These are phyloP conservation scores for Przewalskia tangutica DNA, from an alignment of 257 asterid species.

Conservation along the genomic window DNA sequence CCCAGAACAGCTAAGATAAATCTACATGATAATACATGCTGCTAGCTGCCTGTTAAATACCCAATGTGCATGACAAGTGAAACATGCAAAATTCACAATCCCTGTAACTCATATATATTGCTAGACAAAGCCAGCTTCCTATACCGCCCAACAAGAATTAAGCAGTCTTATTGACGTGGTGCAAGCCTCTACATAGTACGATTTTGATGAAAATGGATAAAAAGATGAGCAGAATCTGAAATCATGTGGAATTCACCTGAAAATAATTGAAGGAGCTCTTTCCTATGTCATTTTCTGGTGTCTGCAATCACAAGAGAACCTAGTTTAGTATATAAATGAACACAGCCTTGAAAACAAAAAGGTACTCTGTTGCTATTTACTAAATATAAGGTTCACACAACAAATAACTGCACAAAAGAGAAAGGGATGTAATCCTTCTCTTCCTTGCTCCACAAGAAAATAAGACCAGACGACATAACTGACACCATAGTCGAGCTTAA, in stretches of 20 bases:
- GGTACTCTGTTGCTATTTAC: not conserved
- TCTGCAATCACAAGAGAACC: slow-evolving; percentile 31
- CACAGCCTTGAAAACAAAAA: not conserved
- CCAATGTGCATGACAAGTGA: not conserved
- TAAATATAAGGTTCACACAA: not conserved
- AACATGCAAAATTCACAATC: not conserved
- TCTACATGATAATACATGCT: not conserved
- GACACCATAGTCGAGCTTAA: not conserved
- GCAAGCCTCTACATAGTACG: not conserved
- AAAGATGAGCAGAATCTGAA: not conserved
- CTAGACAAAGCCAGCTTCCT: not conserved
- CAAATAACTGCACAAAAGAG: not conserved
- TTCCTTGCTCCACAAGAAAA: not conserved
- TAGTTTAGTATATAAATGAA: not conserved
- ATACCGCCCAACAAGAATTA: no score
- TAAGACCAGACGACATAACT: not conserved
- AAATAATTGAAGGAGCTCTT: slow-evolving; percentile 85
- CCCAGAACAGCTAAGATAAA: not conserved
- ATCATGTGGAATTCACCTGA: slow-evolving; percentile 35
- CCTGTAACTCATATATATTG: not conserved
- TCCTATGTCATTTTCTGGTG: slow-evolving; percentile 89
- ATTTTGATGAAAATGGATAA: not conserved
- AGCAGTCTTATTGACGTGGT: not conserved
- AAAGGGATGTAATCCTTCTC: not conserved
- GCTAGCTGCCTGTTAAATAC: not conserved